Conservation (phyloP, 352 stramenopile species). For the Phytopythium boreale region DNA sequence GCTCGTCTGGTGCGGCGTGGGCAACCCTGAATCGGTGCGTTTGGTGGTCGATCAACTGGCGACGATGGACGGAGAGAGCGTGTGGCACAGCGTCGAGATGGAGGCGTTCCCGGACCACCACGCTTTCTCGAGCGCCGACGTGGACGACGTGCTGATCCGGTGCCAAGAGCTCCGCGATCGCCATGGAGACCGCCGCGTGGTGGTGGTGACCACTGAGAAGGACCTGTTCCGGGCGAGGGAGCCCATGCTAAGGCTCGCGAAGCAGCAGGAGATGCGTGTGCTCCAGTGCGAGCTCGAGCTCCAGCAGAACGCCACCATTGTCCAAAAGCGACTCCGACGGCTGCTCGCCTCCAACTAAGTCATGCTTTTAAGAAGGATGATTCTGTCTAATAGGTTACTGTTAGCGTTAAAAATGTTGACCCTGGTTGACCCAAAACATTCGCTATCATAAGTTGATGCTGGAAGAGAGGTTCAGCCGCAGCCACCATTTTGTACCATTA, state of each 20-base stretch:
- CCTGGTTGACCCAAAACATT: too few relatives aligned
- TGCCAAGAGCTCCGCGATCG: constrained; percentile 5
- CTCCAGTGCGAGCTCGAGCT: constrained; percentile 41
- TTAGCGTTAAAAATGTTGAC: neutral
- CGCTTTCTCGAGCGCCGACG: constrained; percentile 35
- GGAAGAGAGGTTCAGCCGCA: neutral
- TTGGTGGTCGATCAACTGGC: constrained; percentile 33
- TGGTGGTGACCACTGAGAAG: constrained; percentile 71
- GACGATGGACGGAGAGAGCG: neutral
- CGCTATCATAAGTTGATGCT: neutral
- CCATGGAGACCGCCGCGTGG: constrained; percentile 9
- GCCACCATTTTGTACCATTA: neutral
- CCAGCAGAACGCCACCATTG: constrained; percentile 17
- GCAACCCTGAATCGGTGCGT: constrained; percentile 59
- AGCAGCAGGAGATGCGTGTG: constrained; percentile 13
- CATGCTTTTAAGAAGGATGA: neutral
- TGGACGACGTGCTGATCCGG: constrained; percentile 23
- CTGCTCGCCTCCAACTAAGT: neutral
- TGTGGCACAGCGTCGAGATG: constrained; percentile 28
- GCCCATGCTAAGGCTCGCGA: constrained; percentile 8
- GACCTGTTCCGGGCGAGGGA: constrained; percentile 19
- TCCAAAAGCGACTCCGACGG: constrained; percentile 13
- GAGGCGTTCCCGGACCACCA: constrained; percentile 66
- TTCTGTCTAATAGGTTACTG: neutral
- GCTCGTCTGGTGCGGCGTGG: constrained; percentile 57